Base-by-base conservation (phyloP, 2,329 filamentous ascomycete species). In the Colletotrichum paranaense region DNA sequence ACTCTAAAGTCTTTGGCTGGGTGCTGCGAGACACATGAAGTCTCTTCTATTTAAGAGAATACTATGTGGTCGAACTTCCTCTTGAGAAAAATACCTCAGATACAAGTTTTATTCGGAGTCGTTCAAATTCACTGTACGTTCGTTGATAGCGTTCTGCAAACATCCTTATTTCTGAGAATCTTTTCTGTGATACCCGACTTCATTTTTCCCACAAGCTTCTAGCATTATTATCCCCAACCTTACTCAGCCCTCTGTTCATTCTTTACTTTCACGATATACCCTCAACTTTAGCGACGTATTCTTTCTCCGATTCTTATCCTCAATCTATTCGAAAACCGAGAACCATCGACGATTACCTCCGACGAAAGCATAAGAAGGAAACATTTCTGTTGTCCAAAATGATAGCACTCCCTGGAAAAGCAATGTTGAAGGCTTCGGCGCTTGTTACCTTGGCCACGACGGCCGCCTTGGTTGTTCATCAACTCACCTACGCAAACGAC, bases 401-500 rank as follows among this genome's bases (percentile, higher is more conserved):
- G 67, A 53, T 68, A 9, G 24, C 52, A n/a, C 14, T 69, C 14
- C 52, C 60, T 5, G 59, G 60, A 24, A 62, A 62, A 35, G 63
- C 16, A 22, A 38, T 55, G 4, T 24, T 69, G 5, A 69, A 65
- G 28, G 28, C 56, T 5, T 28, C 56, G 5, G 38, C 28, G 11
- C 24, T 35, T 16, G 19, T 28, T 5, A 28, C 14, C 5, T 19
- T 22, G 16, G 32, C n/a, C 35, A 22, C 65, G 24, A 38, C 35
- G 12, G 35, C 30, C 35, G 49, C 64, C 12, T 26, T 70, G n/a
- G 28, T 70, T 24, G n/a, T 70, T 12, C 67, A 70, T 30, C 67
- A 70, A 70, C 49, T 70, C 53, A 70, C 62, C 38, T 70, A 66
- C 42, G 59, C 68, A n/a, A 55, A 42, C 24, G 42, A 53, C 42